Percentiles rank a stretch among this genome's conserved stretches.
Evolutionary conservation across 2,329 filamentous ascomycete species (phyloP).

Genomic region (Periconia digitata): DNA sequence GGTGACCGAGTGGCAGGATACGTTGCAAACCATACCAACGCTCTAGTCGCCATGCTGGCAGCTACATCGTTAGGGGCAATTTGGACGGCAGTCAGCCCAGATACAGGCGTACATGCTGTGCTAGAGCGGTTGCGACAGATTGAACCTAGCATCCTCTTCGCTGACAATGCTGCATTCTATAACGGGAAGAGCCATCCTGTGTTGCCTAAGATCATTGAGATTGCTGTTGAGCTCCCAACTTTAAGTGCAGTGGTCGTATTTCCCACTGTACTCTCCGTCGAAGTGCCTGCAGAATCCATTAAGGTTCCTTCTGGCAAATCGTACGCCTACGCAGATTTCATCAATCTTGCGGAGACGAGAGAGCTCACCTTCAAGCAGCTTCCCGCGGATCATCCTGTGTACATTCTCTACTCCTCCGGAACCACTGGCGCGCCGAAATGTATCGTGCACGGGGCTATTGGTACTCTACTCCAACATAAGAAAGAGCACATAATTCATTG

Average conservation of each 20-base stretch:
- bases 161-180: slow-evolving; percentile 85
- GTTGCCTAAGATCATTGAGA: slow-evolving; percentile 74
- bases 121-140: slow-evolving; percentile 87
- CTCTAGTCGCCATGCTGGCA: slow-evolving; percentile 84
- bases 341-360: slow-evolving; percentile 41
- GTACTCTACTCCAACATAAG: slow-evolving; percentile 93
- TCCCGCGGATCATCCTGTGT: slow-evolving; percentile 82
- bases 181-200: slow-evolving; percentile 89
- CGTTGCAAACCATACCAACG: slow-evolving; percentile 86
- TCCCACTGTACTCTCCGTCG: slow-evolving; percentile 58
- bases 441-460: slow-evolving; percentile 88
- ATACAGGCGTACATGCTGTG: slow-evolving; percentile 88
- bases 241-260: slow-evolving; percentile 75
- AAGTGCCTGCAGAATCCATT: slow-evolving; percentile 44
- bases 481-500: slow-evolving; percentile 92
- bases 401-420: slow-evolving; percentile 90
- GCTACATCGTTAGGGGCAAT: slow-evolving; percentile 80
- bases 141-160: slow-evolving; percentile 77
- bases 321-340: slow-evolving; percentile 41
- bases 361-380: slow-evolving; percentile 69
- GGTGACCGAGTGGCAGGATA: slow-evolving; percentile 70
- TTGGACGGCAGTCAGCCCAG: slow-evolving; percentile 91
- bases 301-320: slow-evolving; percentile 37
- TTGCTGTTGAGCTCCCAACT: slow-evolving; percentile 67
- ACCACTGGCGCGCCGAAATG: slow-evolving; percentile 88